Evolutionary conservation across 2,329 filamentous ascomycete genomes (phyloP).

Genomic region (Alternaria sp.): DNA sequence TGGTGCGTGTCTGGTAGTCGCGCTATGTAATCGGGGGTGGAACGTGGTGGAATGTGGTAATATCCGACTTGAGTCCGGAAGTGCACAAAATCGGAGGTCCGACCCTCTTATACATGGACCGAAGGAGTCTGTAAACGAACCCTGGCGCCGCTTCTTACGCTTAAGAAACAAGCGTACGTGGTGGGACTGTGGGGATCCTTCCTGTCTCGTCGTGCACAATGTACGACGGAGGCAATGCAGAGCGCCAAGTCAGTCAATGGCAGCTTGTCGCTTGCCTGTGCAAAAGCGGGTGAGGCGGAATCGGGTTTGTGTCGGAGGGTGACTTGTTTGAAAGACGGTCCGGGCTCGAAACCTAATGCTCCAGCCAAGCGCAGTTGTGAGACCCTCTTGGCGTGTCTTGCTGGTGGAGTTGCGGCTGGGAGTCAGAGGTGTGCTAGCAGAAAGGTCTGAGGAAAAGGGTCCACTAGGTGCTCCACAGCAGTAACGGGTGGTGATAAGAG

Average conservation of each 20-base stretch:
- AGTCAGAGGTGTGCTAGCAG: conserved; percentile 16
- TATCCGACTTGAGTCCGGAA: conserved; percentile 4
- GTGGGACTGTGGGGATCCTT: conserved; percentile 17
- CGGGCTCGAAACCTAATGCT: conserved; percentile 33
- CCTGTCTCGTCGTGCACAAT: conserved; percentile 6
- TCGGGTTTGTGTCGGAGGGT: conserved; percentile 22
- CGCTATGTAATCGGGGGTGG: conserved; percentile 6
- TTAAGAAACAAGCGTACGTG: conserved; percentile 13
- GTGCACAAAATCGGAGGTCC: conserved; percentile 18
- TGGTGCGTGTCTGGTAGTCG: conserved; percentile 3
- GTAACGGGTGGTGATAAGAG: conserved; percentile 21
- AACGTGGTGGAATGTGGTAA: conserved; percentile 6
- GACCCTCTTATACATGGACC: conserved; percentile 19
- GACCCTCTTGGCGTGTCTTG: conserved; percentile 19
- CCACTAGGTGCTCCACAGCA: conserved; percentile 26
- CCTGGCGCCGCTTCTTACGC: conserved; percentile 13
- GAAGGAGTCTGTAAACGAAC: conserved; percentile 9
- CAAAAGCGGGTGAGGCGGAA: conserved; percentile 16
- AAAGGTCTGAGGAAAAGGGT: conserved; percentile 21
- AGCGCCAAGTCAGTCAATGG: conserved; percentile 18
- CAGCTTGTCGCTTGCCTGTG: conserved; percentile 13
- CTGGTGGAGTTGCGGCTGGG: conserved; percentile 10
- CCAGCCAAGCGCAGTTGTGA: conserved; percentile 31
- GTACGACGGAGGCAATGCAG: conserved; percentile 12
- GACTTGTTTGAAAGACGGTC: conserved; percentile 36